These are phyloP conservation scores for Aspergillus novoparasiticus DNA, from an alignment of 2,329 filamentous ascomycete species.

Conservation along the genomic window DNA sequence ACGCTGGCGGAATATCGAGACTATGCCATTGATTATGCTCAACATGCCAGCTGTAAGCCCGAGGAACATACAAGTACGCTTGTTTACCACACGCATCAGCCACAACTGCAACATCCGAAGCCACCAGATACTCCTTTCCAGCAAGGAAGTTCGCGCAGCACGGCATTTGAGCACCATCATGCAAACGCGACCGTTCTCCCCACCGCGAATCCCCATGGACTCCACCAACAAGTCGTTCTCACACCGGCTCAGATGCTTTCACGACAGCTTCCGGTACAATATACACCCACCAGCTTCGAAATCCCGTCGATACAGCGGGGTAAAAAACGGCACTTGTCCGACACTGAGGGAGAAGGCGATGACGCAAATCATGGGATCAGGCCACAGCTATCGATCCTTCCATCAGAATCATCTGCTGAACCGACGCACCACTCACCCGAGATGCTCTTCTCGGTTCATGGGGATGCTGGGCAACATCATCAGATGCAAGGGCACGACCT, in stretches of 20 bases:
- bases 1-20: slow-evolving; percentile 76
- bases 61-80: slow-evolving; percentile 66
- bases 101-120: slow-evolving; percentile 41
- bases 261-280: slow-evolving; percentile 39
- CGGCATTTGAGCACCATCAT: slow-evolving; percentile 40
- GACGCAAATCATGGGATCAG: slow-evolving; percentile 29
- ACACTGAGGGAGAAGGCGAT: slow-evolving; percentile 31
- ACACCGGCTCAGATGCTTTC: slow-evolving; percentile 37
- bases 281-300: slow-evolving; percentile 36
- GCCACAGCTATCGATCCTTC: slow-evolving; percentile 36
- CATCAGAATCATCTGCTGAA: slow-evolving; percentile 33
- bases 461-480: slow-evolving; percentile 34
- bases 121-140: slow-evolving; percentile 36
- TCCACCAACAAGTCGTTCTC: slow-evolving; percentile 35
- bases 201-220: slow-evolving; percentile 33
- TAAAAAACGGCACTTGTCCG: slow-evolving; percentile 38
- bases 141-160: slow-evolving; percentile 34
- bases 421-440: slow-evolving; percentile 34
- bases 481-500: slow-evolving; percentile 33
- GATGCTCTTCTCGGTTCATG: slow-evolving; percentile 38
- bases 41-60: slow-evolving; percentile 67
- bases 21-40: slow-evolving; percentile 75
- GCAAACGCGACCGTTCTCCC: slow-evolving; percentile 42
- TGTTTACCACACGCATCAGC: slow-evolving; percentile 58
- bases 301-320: slow-evolving; percentile 33